These are phyloP conservation scores for Trichoderma gracile DNA, from an alignment of 2,329 filamentous ascomycete genomes.

Conservation along the genomic window DNA sequence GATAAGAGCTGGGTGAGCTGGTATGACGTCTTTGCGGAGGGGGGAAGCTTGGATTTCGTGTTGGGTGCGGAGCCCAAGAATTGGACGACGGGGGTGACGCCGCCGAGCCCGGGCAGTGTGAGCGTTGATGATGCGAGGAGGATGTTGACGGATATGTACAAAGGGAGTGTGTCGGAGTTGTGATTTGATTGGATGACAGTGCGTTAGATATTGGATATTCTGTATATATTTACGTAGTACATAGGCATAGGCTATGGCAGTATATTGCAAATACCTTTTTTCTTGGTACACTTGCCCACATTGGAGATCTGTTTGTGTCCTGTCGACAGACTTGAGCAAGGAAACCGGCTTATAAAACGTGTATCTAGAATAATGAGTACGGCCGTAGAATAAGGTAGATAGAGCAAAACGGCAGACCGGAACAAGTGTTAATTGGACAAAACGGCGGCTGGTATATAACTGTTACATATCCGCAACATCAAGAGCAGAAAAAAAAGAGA, in stretches of 20 bases:
- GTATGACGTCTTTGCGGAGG: constrained; percentile 64
- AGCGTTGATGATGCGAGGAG: constrained; percentile 22
- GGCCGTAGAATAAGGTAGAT: too few species aligned
- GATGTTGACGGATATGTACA: constrained; percentile 25
- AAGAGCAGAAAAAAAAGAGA: neutral
- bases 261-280: neutral
- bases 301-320: too few species aligned
- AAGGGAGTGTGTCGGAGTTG: neutral
- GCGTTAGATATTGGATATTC: neutral
- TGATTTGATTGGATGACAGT: neutral
- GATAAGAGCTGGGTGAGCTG: constrained; percentile 65
- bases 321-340: neutral
- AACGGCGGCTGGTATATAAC: constrained; percentile 8
- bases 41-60: constrained; percentile 64
- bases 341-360: neutral
- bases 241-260: neutral
- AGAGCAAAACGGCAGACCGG: neutral
- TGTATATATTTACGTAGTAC: neutral
- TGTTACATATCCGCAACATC: constrained; percentile 20
- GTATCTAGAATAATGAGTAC: too few species aligned
- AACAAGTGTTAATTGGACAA: neutral
- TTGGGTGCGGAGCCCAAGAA: constrained; percentile 53
- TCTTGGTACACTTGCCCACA: too few species aligned
- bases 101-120: constrained; percentile 58
- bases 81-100: constrained; percentile 62